Base-by-base conservation (phyloP, 2,329 filamentous ascomycete species). In the Mollisiaceae sp. region DNA sequence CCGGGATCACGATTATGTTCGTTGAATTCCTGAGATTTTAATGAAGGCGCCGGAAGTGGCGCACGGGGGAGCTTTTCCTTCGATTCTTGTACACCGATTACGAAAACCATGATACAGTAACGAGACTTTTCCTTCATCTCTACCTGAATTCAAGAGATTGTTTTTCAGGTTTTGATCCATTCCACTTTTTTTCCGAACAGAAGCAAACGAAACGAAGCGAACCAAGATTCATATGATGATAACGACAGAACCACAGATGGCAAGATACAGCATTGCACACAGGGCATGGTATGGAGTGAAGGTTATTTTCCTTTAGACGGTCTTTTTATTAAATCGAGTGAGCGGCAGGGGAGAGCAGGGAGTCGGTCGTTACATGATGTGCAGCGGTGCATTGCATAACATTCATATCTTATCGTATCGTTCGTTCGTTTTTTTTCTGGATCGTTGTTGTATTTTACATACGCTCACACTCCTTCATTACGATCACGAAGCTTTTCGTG, bases 371-470 rank as follows among this genome's bases (percentile, higher is more conserved):
- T 50, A 43, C 11, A 43, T 43, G 41, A n/a, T 50, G 45, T 32
- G 27, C 27, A 6, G 27, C 27, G 3, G 27, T 32, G 27, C 6
- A 32, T 3, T 32, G 27, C 27, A 32, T 32, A 32, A 32, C 27
- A 32, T 32, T 41, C 12, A 41, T 41, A 41, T 41, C 12, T 18
- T 14, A 18, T 12, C 15, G 38, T 18, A 41, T 41, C 24, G n/a
- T 32, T 35, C 50, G 50, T 54, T 54, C 24, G 47, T 52, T n/a
- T n/a, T 22, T 50, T 50, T 50, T 50, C n/a, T 22, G 12, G 50
- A 32, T 54, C 50, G 50, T 54, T 54, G 50, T 54, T 54, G 50
- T 54, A 54, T 54, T 54, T 54, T 54, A 54, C 50, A 32, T 32
- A 54, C 50, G 50, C 50, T 54, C 15, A 54, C 50, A 54, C 50